phyloP scores from a whole-genome alignment of 352 stramenopile species.

The Pseudoperonospora humuli region DNA sequence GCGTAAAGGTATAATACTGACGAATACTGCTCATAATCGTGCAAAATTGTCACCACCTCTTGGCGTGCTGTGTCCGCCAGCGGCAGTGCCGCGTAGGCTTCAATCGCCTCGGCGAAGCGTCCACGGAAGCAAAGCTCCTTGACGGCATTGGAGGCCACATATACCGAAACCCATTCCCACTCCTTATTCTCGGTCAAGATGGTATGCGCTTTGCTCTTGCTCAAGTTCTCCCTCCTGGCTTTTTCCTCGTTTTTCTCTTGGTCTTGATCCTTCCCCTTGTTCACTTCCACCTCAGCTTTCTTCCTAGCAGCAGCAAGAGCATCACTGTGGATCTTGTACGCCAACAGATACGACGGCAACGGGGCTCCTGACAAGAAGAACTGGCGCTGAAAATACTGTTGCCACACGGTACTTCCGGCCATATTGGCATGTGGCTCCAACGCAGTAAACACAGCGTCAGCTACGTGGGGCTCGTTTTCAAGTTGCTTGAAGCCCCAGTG shows the following conservation, averaged over 20 bases:
- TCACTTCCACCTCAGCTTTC: conserved; percentile 2
- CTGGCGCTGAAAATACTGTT: conserved; percentile 52
- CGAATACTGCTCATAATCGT: conserved; percentile 51
- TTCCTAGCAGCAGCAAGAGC: conserved; percentile 3
- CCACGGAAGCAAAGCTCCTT: conserved; percentile 51
- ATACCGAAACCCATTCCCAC: conserved; percentile 23
- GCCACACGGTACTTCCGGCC: conserved; percentile 32
- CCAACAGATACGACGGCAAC: conserved; percentile 32
- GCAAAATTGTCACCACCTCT: conserved; percentile 30
- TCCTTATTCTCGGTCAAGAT: conserved; percentile 15
- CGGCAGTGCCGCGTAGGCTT: conserved; percentile 36
- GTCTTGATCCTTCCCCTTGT: background rate
- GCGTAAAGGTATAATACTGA: conserved; percentile 40
- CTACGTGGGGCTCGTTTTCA: background rate
- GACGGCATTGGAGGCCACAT: conserved; percentile 21
- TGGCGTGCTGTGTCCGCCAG: conserved; percentile 22
- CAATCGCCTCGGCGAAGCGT: conserved; percentile 45
- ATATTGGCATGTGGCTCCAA: conserved; percentile 51
- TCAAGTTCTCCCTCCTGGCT: background rate
- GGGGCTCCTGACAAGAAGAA: conserved; percentile 50
- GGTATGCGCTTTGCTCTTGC: conserved; percentile 2
- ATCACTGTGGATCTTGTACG: conserved; percentile 18
- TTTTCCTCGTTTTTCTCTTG: conserved; percentile 2
- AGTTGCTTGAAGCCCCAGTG: conserved; percentile 33
- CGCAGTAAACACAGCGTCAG: conserved; percentile 26